Base-by-base conservation (phyloP, 208 protist species). In the Acanthamoeba castellanii region DNA sequence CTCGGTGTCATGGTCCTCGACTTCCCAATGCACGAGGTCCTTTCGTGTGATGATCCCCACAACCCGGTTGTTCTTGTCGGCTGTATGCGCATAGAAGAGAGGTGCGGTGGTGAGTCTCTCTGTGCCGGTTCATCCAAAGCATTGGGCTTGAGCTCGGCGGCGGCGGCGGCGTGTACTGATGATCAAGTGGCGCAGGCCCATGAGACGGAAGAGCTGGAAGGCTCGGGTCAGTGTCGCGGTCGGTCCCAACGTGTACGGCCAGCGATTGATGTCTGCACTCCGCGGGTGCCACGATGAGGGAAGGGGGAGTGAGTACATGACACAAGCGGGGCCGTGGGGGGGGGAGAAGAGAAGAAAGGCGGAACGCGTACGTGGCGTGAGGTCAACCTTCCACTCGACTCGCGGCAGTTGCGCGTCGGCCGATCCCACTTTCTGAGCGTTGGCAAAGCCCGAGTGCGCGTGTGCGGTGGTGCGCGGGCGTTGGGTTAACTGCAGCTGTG, bases 11-110 rank as follows among this genome's bases (percentile, higher is more conserved):
- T 34, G 70, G n/a, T 78, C 70, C n/a, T 78, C 70, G 34, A 78
- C 70, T 78, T 78, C 70, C n/a, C 27, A 34, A 22, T 88, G 81
- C 18, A 88, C 81, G 14, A 88, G 47, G 22, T 88, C 81, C 55
- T 88, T 88, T 22, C 81, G 45, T 3, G 81, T 88, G 81, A 88
- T 88, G 81, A 88, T 88, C 3, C 81, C 81, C 81, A 88, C 81
- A 11, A 88, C 81, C 14, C 55, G 50, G 27, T 64, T 88, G 81
- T 16, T 7, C 81, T 88, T 88, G 22, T 88, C 55, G 45, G 81
- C 81, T 88, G 45, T 8, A 5, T 4, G 32, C 13, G 18, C 9
- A 42, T 45, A n/a, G n/a, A 34, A 6, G 64, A 5, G 30, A 34
- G 64, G 18, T 16, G 30, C 27, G 20, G 7, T 22, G 64, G 27